These are phyloP conservation scores for Malassezia nana DNA, from an alignment of 1,284 basidiomycete genomes.

Conservation along the genomic window DNA sequence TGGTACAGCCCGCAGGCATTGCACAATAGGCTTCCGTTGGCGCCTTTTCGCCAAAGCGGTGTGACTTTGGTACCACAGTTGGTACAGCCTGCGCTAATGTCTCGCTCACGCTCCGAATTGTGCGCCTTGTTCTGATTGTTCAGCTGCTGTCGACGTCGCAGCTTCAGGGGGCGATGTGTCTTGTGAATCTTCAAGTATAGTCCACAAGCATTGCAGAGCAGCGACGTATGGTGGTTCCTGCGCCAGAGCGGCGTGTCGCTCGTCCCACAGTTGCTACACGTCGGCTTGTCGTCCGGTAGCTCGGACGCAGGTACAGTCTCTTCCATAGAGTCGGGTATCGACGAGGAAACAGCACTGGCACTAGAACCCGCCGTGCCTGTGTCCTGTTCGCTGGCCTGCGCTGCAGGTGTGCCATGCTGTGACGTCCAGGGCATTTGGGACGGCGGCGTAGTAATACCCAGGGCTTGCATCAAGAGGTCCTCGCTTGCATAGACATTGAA, in stretches of 20 bases:
- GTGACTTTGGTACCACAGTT: slow-evolving; percentile 46
- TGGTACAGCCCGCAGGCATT: slow-evolving; percentile 42
- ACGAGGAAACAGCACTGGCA: no score
- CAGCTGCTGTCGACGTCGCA: slow-evolving; percentile 21
- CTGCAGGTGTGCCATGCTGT: no score
- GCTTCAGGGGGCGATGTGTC: slow-evolving; percentile 27
- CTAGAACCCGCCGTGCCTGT: no score
- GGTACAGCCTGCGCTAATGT: slow-evolving; percentile 27
- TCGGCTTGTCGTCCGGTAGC: slow-evolving; percentile 10
- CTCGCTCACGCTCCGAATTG: background rate
- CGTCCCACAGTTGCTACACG: slow-evolving; percentile 44
- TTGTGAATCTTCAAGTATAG: slow-evolving; percentile 46
- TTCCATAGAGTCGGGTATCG: background rate
- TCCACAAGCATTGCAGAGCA: slow-evolving; percentile 45
- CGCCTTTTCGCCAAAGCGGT: slow-evolving; percentile 43
- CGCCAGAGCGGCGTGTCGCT: slow-evolving; percentile 42
- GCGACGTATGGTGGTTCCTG: slow-evolving; percentile 32
- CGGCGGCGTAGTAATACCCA: background rate
- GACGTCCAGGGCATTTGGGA: background rate
- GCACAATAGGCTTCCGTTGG: slow-evolving; percentile 35
- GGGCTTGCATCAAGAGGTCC: slow-evolving; percentile 1
- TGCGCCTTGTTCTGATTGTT: slow-evolving; percentile 19
- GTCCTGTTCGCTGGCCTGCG: background rate
- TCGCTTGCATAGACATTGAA: slow-evolving; percentile 2
- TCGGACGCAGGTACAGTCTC: background rate